phyloP scores from a whole-genome alignment of 2,329 filamentous ascomycete genomes.

The Penicillium sp. region DNA sequence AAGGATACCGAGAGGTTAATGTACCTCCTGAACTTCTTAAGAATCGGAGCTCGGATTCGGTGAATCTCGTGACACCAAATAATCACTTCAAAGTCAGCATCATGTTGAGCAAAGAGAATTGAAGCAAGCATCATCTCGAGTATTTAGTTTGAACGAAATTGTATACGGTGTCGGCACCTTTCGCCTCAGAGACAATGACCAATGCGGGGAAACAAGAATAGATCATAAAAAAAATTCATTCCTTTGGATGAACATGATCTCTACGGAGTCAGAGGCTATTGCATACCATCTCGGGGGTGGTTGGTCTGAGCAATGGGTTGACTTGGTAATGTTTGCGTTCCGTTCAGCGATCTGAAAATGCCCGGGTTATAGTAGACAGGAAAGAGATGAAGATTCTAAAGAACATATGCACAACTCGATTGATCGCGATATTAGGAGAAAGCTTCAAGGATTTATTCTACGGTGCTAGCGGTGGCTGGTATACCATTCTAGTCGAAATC shows the following conservation, averaged over 20 bases:
- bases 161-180: background rate
- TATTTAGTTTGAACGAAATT: background rate
- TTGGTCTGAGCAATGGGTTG: background rate
- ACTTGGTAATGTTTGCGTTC: background rate
- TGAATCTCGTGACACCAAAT: background rate
- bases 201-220: too few species aligned
- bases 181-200: background rate
- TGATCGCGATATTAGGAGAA: background rate
- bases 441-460: background rate
- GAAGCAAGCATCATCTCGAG: background rate
- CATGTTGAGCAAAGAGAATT: background rate
- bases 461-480: background rate
- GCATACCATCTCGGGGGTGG: too few species aligned
- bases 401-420: background rate
- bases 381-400: background rate
- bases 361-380: background rate
- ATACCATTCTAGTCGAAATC: background rate
- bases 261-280: background rate
- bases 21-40: background rate
- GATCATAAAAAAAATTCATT: too few species aligned
- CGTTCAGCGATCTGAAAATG: background rate
- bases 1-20: slow-evolving; percentile 27
- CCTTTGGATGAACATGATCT: background rate
- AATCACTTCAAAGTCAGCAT: background rate
- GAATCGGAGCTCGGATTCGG: background rate